Percentiles rank a stretch among this genome's conserved stretches.
Evolutionary conservation across 31 red algal genomes (phyloP).

Genomic region (Odonthalia washingtoniensis): DNA sequence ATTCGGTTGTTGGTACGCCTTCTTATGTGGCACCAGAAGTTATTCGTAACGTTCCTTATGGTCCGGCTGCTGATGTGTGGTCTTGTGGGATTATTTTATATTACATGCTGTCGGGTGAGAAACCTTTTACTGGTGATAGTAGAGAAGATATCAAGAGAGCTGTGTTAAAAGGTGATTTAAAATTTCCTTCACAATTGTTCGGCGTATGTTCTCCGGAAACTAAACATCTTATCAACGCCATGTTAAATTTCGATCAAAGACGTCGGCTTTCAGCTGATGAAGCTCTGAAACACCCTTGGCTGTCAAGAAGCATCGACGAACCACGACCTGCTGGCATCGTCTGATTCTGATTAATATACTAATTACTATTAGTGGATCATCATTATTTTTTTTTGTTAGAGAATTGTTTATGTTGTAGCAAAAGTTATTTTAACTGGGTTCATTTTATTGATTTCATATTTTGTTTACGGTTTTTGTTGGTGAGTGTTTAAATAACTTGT

Average conservation of each 20-base stretch:
- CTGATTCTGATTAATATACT: too few relatives aligned
- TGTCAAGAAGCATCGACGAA: conserved; percentile 17
- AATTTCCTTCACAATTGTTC: conserved; percentile 80
- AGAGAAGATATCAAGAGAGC: conserved; percentile 71
- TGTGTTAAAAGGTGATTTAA: conserved; percentile 59
- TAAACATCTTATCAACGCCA: conserved; percentile 68
- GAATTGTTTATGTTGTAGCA: too few relatives aligned
- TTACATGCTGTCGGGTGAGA: conserved; percentile 73
- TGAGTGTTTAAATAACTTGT: too few relatives aligned
- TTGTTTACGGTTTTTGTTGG: too few relatives aligned
- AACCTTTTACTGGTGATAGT: conserved; percentile 66
- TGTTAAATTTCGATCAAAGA: conserved; percentile 65
- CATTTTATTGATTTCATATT: too few relatives aligned
- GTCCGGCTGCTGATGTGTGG: conserved; percentile 87
- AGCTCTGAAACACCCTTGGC: conserved; percentile 77
- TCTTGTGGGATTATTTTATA: conserved; percentile 78
- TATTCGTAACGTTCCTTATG: conserved; percentile 76
- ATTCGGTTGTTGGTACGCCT: conserved; percentile 81
- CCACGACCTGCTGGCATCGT: too few relatives aligned
- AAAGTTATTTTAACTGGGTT: too few relatives aligned
- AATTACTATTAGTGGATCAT: too few relatives aligned
- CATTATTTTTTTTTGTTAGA: too few relatives aligned
- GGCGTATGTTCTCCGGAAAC: conserved; percentile 59
- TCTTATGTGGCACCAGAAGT: conserved; percentile 86
- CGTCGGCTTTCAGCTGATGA: conserved; percentile 58